phyloP scores from a whole-genome alignment of 2,329 filamentous ascomycete genomes.

The Penicillium aurantiogriseum region DNA sequence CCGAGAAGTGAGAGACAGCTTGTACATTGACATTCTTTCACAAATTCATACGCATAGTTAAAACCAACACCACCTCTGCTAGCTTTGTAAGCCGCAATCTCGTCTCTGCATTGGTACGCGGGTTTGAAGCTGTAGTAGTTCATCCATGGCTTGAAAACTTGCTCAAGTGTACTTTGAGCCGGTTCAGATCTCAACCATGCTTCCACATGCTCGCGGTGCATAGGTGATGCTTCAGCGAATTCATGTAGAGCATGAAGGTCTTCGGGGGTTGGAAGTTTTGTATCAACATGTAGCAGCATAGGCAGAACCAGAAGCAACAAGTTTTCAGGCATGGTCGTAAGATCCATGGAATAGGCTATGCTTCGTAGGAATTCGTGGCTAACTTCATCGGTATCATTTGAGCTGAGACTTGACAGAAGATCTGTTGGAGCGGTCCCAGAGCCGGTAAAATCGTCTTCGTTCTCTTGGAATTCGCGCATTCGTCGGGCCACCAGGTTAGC shows the following conservation, averaged over 20 bases:
- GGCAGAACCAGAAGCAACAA: background rate
- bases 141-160: background rate
- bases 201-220: background rate
- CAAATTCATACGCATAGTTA: background rate
- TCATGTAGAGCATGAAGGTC: conserved; percentile 2
- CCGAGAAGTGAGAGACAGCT: background rate
- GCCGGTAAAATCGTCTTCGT: background rate
- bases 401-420: background rate
- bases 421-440: background rate
- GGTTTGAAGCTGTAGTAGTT: background rate
- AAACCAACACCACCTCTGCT: background rate
- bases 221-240: background rate
- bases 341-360: background rate
- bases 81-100: background rate
- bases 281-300: background rate
- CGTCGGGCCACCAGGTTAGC: background rate
- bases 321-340: background rate
- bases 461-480: background rate
- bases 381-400: background rate
- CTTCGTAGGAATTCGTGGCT: background rate
- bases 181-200: background rate
- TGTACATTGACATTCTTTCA: background rate
- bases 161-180: background rate
- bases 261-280: background rate
- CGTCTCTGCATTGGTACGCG: background rate